Percentiles rank a stretch among this genome's conserved stretches.
Evolutionary conservation across 1,284 basidiomycete genomes (phyloP).

Genomic region (Caloboletus firmus): DNA sequence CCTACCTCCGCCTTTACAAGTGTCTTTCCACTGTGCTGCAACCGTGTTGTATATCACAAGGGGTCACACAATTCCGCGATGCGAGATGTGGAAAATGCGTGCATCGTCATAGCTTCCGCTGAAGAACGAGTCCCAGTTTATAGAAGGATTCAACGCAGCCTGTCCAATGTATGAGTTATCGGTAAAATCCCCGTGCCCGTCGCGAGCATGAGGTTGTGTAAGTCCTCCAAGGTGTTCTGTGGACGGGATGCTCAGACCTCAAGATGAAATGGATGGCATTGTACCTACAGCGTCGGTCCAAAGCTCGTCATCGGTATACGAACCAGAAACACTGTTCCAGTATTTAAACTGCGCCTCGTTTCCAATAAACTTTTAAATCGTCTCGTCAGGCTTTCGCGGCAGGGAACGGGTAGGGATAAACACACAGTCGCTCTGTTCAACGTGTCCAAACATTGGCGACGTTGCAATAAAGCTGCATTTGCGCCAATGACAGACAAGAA

Average conservation of each 20-base stretch:
- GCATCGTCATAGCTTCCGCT: constrained; percentile 52
- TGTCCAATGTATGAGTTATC: constrained; percentile 45
- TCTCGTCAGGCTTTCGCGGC: background rate
- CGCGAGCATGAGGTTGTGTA: constrained; percentile 54
- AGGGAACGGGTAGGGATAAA: background rate
- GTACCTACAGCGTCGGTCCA: constrained; percentile 53
- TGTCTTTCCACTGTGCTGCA: constrained; percentile 47
- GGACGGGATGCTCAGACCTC: background rate
- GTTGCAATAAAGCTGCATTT: background rate
- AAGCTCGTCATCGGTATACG: constrained; percentile 45
- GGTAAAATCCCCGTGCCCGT: constrained; percentile 39
- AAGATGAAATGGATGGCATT: background rate
- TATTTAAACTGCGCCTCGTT: constrained; percentile 43
- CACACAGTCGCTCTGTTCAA: constrained; percentile 18
- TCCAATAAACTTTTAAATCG: constrained; percentile 40
- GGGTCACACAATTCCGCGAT: constrained; percentile 20
- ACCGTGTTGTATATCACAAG: constrained; percentile 50
- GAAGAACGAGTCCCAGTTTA: constrained; percentile 45
- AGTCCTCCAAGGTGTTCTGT: constrained; percentile 55
- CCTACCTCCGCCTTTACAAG: constrained; percentile 26
- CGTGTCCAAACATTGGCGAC: constrained; percentile 7
- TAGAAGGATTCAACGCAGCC: constrained; percentile 39
- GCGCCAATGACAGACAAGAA: constrained; percentile 2
- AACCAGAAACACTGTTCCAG: constrained; percentile 38
- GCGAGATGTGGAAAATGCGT: constrained; percentile 30